Percentiles rank a stretch among this genome's conserved stretches.
These are phyloP conservation scores for Cercospora sojina DNA, from an alignment of 2,329 filamentous ascomycete species.

Conservation along the genomic window DNA sequence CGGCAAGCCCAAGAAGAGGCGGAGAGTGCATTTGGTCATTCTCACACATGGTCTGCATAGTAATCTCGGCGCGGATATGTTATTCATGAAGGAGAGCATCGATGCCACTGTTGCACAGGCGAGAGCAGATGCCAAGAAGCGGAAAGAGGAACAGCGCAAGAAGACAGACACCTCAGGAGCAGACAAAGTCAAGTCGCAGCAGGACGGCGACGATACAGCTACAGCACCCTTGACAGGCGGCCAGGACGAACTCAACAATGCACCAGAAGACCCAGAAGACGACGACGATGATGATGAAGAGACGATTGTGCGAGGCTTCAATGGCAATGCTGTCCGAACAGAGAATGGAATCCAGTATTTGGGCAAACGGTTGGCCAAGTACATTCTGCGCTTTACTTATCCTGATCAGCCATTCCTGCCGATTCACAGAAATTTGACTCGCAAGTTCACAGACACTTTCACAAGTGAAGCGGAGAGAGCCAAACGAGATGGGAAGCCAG, in stretches of 20 bases:
- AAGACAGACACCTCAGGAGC: constrained; percentile 9
- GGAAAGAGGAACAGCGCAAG: constrained; percentile 46
- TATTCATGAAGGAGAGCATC: constrained; percentile 96
- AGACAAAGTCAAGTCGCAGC: constrained; percentile 17
- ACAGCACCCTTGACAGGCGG: constrained; percentile 52
- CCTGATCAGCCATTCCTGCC: constrained; percentile 89
- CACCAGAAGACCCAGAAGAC: constrained; percentile 52
- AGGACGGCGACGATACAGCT: constrained; percentile 27
- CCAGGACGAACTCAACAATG: constrained; percentile 47
- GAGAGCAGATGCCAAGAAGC: constrained; percentile 64
- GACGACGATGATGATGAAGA: constrained; percentile 73
- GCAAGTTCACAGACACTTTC: constrained; percentile 51
- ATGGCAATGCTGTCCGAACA: constrained; percentile 84
- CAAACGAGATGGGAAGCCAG: constrained; percentile 46
- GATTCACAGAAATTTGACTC: constrained; percentile 53
- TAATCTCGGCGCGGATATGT: constrained; percentile 93
- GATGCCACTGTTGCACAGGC: constrained; percentile 77
- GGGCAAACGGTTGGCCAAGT: constrained; percentile 89
- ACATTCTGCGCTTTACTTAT: constrained; percentile 84
- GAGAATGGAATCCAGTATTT: constrained; percentile 96
- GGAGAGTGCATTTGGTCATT: constrained; percentile 85
- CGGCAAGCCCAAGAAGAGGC: constrained; percentile 55
- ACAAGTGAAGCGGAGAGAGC: constrained; percentile 46
- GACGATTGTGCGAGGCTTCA: constrained; percentile 85
- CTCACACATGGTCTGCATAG: constrained; percentile 94